A percentile compares a stretch with the other conserved stretches of the same genome.
Evolutionary conservation across 345 rosid genomes (phyloP).

Genomic region (thale cress (Arabidopsis thaliana)): DNA sequence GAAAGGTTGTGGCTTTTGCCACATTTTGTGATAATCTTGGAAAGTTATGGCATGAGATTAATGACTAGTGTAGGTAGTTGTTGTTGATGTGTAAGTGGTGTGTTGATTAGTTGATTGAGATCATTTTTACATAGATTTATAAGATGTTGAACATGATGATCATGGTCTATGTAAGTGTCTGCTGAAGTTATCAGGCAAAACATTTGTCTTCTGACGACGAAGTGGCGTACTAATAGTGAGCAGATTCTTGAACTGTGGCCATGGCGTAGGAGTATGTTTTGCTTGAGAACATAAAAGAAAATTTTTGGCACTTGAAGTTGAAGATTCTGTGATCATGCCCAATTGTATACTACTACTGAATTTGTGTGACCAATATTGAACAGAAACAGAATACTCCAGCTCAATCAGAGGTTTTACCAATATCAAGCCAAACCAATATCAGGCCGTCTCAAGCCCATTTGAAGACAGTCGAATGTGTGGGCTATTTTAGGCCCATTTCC

Average conservation of each 20-base stretch:
- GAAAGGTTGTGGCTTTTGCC: conserved; percentile 15
- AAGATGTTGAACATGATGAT: neutral
- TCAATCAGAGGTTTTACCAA: no score
- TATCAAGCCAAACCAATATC: no score
- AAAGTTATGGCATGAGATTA: neutral
- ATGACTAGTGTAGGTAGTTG: conserved; percentile 6
- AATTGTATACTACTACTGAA: neutral
- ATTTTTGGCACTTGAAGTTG: neutral
- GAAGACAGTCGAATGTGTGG: no score
- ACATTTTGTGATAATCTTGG: neutral
- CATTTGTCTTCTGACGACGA: neutral
- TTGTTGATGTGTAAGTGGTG: neutral
- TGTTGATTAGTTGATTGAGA: conserved; percentile 1
- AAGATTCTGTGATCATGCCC: neutral
- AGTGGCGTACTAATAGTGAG: neutral
- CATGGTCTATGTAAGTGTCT: conserved; percentile 11
- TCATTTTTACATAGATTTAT: neutral
- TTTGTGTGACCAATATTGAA: no score
- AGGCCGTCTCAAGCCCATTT: no score
- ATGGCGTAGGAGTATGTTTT: neutral
- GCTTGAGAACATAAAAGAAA: neutral
- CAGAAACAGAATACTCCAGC: no score
- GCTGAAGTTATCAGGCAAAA: neutral
- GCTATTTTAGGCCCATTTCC: no score
- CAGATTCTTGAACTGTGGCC: neutral